Percentiles rank a stretch among this genome's conserved stretches.
Evolutionary conservation across 371 early-diverging fungal species (phyloP).

Genomic region (Mucor lusitanicus): DNA sequence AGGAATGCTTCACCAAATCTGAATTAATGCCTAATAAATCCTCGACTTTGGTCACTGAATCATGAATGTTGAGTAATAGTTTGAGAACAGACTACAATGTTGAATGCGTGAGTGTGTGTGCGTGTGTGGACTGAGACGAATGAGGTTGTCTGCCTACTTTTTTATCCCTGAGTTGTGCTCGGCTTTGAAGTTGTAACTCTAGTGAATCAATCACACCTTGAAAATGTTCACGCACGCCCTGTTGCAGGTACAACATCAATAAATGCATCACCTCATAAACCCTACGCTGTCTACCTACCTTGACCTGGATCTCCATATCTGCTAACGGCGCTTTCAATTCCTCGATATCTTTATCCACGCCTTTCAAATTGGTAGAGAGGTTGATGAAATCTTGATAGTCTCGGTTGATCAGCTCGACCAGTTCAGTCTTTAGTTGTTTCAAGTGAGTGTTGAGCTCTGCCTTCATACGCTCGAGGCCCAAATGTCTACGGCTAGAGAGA

Average conservation of each 20-base stretch:
- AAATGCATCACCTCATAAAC: background rate
- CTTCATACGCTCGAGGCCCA: conserved; percentile 69
- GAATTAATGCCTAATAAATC: conserved; percentile 63
- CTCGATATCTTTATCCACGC: conserved; percentile 72
- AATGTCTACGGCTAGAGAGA: conserved; percentile 65
- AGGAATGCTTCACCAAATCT: conserved; percentile 25
- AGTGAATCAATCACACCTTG: conserved; percentile 58
- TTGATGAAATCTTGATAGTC: conserved; percentile 85
- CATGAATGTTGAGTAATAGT: conserved; percentile 70
- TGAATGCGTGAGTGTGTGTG: background rate
- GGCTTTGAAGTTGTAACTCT: conserved; percentile 59
- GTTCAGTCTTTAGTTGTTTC: conserved; percentile 66
- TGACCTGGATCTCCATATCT: conserved; percentile 59
- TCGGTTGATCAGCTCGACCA: conserved; percentile 80
- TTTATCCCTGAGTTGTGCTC: conserved; percentile 67
- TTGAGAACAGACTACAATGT: conserved; percentile 57
- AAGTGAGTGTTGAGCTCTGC: conserved; percentile 64
- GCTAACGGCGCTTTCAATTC: conserved; percentile 61
- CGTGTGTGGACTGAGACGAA: background rate
- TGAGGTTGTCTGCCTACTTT: conserved; percentile 46
- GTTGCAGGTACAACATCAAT: background rate
- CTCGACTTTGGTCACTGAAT: conserved; percentile 77
- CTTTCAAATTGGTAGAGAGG: conserved; percentile 77
- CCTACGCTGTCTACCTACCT: conserved; percentile 38
- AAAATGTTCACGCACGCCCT: conserved; percentile 54